These are phyloP conservation scores for Papiliotrema flavescens DNA, from an alignment of 1,284 basidiomycete genomes.

Conservation along the genomic window DNA sequence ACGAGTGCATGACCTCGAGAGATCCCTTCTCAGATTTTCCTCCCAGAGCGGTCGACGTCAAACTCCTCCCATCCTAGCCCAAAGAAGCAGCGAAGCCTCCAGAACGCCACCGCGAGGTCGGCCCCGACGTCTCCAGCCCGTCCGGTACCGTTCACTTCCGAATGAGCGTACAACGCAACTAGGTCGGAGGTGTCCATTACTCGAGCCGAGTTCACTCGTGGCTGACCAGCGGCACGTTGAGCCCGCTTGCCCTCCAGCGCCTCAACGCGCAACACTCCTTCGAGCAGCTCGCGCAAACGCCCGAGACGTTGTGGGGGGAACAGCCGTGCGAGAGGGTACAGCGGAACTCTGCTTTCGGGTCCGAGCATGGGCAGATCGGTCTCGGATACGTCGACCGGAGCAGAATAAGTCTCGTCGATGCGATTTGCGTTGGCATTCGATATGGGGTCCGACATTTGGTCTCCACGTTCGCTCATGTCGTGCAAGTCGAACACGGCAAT, in stretches of 20 bases:
- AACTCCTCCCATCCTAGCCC: conserved; percentile 18
- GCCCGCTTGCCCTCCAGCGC: too few relatives aligned
- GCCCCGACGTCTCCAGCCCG: conserved; percentile 3
- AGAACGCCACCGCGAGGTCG: conserved; percentile 13
- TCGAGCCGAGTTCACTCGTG: too few relatives aligned
- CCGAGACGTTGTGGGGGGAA: too few relatives aligned
- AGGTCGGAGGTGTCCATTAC: conserved; percentile 1
- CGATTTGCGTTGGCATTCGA: not conserved
- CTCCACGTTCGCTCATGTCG: too few relatives aligned
- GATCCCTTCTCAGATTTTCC: not conserved
- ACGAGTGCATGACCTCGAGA: too few relatives aligned
- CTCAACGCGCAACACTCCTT: too few relatives aligned
- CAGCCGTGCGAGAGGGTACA: too few relatives aligned
- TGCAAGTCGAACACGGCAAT: not conserved
- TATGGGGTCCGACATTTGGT: not conserved
- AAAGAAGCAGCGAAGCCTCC: conserved; percentile 11
- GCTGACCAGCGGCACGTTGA: too few relatives aligned
- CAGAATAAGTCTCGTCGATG: not conserved
- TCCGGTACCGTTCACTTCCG: not conserved
- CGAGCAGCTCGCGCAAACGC: too few relatives aligned
- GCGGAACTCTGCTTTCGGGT: too few relatives aligned
- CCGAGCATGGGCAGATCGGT: too few relatives aligned
- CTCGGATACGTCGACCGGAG: too few relatives aligned
- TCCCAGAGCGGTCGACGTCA: not conserved
- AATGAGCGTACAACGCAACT: not conserved